Percentiles rank a stretch among this genome's conserved stretches.
phyloP scores from a whole-genome alignment of 2,329 filamentous ascomycete species.

The Ascocoryne sarcoides region DNA sequence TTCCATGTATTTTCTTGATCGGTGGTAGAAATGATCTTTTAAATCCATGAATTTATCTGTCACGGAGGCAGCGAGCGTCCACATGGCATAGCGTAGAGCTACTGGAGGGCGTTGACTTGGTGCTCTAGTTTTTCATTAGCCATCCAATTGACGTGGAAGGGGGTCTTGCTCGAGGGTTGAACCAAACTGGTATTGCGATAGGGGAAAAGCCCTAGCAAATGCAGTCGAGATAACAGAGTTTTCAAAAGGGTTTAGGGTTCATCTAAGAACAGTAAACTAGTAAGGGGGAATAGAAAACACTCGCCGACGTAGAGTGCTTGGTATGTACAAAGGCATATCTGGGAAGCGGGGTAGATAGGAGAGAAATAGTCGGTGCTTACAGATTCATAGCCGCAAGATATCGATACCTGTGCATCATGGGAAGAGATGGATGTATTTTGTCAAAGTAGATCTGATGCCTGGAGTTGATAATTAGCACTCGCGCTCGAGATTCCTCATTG shows the following conservation, averaged over 20 bases:
- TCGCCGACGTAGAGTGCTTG: too few species aligned
- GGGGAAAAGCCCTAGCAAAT: too few species aligned
- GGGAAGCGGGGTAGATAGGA: too few species aligned
- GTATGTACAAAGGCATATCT: too few species aligned
- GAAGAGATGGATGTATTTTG: slow-evolving; percentile 76
- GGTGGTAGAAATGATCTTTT: slow-evolving; percentile 82
- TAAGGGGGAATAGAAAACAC: too few species aligned
- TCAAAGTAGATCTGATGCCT: slow-evolving; percentile 62
- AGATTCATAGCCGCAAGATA: slow-evolving; percentile 86
- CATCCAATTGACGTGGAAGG: too few species aligned
- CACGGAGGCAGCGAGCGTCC: slow-evolving; percentile 83
- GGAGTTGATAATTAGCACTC: slow-evolving; percentile 14
- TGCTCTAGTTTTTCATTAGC: slow-evolving; percentile 38
- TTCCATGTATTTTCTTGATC: slow-evolving; percentile 84
- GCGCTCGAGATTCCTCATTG: slow-evolving; percentile 1
- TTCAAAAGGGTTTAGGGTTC: too few species aligned
- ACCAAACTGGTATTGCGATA: too few species aligned
- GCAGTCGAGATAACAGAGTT: too few species aligned
- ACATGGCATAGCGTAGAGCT: slow-evolving; percentile 87
- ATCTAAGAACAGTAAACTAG: too few species aligned
- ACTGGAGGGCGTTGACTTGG: slow-evolving; percentile 79
- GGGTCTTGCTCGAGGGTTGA: too few species aligned
- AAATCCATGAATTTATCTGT: slow-evolving; percentile 72
- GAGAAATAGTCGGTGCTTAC: slow-evolving; percentile 30
- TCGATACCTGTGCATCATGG: slow-evolving; percentile 82